phyloP scores from a whole-genome alignment of 2,329 filamentous ascomycete species.

The Fusarium circinatum region DNA sequence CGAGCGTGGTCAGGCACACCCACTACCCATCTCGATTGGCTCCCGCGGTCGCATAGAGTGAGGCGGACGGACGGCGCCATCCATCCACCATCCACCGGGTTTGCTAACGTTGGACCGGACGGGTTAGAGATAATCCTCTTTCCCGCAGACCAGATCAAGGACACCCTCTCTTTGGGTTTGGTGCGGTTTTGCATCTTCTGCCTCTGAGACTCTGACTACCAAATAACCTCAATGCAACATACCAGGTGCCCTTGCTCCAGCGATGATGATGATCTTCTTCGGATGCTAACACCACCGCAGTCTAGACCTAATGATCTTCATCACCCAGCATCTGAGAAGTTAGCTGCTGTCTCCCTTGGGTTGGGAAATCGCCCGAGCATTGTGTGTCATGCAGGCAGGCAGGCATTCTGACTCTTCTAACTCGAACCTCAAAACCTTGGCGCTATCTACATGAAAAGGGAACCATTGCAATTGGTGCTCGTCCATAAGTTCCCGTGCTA shows the following conservation, averaged over 20 bases:
- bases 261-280: constrained; percentile 22
- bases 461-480: constrained; percentile 3
- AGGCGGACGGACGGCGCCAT: constrained; percentile 36
- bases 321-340: constrained; percentile 7
- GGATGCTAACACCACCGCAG: constrained; percentile 5
- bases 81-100: constrained; percentile 4
- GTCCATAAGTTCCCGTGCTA: constrained; percentile 8
- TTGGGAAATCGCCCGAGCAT: constrained; percentile 23
- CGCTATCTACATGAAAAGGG: constrained; percentile 2
- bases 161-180: constrained; percentile 25
- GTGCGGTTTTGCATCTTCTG: neutral
- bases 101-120: constrained; percentile 3
- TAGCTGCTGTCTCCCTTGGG: constrained; percentile 13
- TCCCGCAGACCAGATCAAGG: neutral
- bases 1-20: constrained; percentile 33
- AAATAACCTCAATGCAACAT: constrained; percentile 31
- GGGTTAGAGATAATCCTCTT: constrained; percentile 15
- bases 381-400: constrained; percentile 31
- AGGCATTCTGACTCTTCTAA: constrained; percentile 23
- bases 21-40: constrained; percentile 41
- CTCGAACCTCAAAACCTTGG: constrained; percentile 30
- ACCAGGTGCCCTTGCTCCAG: constrained; percentile 5
- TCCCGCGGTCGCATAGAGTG: constrained; percentile 40
- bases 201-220: neutral
- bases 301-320: constrained; percentile 38